These are phyloP conservation scores for Ceratobasidium papillatum DNA, from an alignment of 1,284 basidiomycete species.

Conservation along the genomic window DNA sequence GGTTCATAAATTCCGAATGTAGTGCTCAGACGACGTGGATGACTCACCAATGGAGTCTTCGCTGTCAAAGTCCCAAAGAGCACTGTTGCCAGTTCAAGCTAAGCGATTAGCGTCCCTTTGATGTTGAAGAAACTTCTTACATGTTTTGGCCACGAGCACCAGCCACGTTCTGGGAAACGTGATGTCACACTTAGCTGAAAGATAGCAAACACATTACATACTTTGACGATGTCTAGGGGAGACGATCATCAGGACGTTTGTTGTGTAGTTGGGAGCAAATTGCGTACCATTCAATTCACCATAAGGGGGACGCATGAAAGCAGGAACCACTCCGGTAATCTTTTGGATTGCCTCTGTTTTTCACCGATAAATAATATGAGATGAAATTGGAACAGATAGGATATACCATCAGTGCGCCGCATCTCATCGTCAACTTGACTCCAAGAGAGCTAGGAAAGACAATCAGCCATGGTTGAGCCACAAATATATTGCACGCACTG, in stretches of 20 bases:
- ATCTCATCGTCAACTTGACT: constrained; percentile 43
- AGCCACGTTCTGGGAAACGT: not conserved
- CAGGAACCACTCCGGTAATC: constrained; percentile 40
- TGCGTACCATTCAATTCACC: constrained; percentile 45
- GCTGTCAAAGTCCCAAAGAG: constrained; percentile 43
- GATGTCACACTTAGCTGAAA: too few relatives aligned
- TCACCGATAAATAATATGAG: not conserved
- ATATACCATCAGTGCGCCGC: constrained; percentile 34
- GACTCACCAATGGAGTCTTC: constrained; percentile 25
- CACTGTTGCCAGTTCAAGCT: constrained; percentile 1
- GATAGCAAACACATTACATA: too few relatives aligned
- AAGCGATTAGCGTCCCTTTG: not conserved
- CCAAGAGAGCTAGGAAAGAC: constrained; percentile 33
- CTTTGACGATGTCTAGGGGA: too few relatives aligned
- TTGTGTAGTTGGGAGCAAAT: too few relatives aligned
- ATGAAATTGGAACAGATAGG: not conserved
- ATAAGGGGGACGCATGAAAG: constrained; percentile 45
- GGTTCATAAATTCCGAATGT: not conserved
- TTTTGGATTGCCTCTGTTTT: constrained; percentile 41
- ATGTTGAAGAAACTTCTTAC: not conserved
- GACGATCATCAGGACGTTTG: too few relatives aligned
- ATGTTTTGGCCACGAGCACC: constrained; percentile 10
- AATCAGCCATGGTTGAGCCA: too few relatives aligned
- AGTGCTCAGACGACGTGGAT: not conserved
- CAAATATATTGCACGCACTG: too few relatives aligned